Percentiles rank a stretch among this genome's conserved stretches.
These are phyloP conservation scores for Penicillium thymicola DNA, from an alignment of 2,329 filamentous ascomycete genomes.

Conservation along the genomic window DNA sequence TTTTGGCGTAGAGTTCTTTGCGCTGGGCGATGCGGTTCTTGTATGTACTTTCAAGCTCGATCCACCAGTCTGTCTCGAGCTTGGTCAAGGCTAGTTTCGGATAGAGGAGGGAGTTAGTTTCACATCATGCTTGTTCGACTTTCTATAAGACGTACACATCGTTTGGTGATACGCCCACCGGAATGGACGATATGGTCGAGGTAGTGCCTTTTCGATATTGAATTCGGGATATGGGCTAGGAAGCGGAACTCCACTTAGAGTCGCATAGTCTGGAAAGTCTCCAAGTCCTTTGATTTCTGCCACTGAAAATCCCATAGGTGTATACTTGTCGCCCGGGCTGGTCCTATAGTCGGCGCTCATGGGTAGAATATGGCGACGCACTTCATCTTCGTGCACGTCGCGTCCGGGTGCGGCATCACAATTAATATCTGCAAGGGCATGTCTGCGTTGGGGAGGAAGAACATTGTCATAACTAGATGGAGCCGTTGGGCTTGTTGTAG, in stretches of 20 bases:
- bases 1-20: constrained; percentile 58
- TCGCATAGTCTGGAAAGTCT: constrained; percentile 75
- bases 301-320: constrained; percentile 67
- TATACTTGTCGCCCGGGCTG: constrained; percentile 47
- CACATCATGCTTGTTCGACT: background rate
- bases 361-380: constrained; percentile 37
- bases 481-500: constrained; percentile 27
- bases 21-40: constrained; percentile 65
- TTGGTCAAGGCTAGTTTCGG: constrained; percentile 64
- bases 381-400: constrained; percentile 32
- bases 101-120: background rate
- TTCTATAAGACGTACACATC: constrained; percentile 64
- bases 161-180: constrained; percentile 85
- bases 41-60: constrained; percentile 80
- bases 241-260: constrained; percentile 69
- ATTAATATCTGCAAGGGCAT: constrained; percentile 40
- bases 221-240: constrained; percentile 64
- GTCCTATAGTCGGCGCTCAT: constrained; percentile 42
- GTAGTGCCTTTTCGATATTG: constrained; percentile 63
- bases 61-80: constrained; percentile 79
- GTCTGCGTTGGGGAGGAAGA: constrained; percentile 54
- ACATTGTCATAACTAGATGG: constrained; percentile 44
- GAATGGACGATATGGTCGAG: constrained; percentile 76
- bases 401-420: constrained; percentile 15
- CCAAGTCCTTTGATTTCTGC: constrained; percentile 68